Evolutionary conservation across 2,329 filamentous ascomycete species (phyloP), one percentile per base, ranked within the genome.

Genomic region (Ophiosphaerella herpotricha): DNA sequence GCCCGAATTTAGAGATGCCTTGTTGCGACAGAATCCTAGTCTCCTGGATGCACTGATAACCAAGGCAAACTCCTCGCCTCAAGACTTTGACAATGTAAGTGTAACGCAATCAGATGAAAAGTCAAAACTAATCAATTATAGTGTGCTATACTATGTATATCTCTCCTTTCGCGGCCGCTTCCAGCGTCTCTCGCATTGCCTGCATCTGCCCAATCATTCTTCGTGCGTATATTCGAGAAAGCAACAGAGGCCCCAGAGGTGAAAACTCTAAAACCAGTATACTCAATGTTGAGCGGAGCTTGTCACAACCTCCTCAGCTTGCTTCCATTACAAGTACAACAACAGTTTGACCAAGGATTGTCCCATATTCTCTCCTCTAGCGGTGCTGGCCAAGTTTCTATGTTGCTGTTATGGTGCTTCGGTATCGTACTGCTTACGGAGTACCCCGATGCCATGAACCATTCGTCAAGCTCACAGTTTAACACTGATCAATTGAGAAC

Each of bases 271-370:
- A 57, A 58, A 34, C 55, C 64, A 4, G 55, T 73, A 3, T 69
- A 72, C 26, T 54, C 43, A 14, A 68, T 73, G 60, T 60, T 74
- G 21, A 67, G 69, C 48, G 72, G 72, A 39, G 70, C 71, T n/a
- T 74, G 72, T 48, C 49, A 56, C 18, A 60, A 61, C 3, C 61
- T 74, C 2, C 50, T 69, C 7, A 40, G 39, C 13, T 43, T 68
- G 8, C 56, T 74, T 16, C 54, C 68, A 2, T 12, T 53, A 4
- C 60, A 63, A 5, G 38, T 44, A 11, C 55, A 52, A 29, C 56
- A 63, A 31, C 48, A 52, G 9, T 68, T 72, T 18, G 68, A 73
- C 26, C 48, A 58, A 13, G 58, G 65, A 26, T 38, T 73, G 23
- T 61, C 57, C 42, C 54, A 60, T 5, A 64, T 72, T 18, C 46